phyloP scores from a whole-genome alignment of 2,329 filamentous ascomycete genomes.

The Coniochaeta ligniaria region DNA sequence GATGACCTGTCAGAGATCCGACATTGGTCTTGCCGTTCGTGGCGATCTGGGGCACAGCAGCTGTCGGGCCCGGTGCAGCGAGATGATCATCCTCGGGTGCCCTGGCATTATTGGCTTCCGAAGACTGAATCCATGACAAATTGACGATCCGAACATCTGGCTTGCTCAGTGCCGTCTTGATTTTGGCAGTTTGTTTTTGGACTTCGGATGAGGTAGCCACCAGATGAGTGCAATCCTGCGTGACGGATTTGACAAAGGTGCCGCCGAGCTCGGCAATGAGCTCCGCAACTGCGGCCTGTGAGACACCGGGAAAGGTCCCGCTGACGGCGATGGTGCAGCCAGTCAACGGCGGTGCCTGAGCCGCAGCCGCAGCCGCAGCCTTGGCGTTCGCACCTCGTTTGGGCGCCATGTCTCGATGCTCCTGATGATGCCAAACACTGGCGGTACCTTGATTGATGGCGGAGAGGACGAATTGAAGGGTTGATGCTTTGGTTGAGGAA shows the following conservation, averaged over 20 bases:
- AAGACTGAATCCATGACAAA: constrained; percentile 57
- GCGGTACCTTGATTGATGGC: too few relatives aligned
- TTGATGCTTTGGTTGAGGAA: too few relatives aligned
- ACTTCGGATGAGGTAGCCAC: constrained; percentile 48
- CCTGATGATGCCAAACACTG: too few relatives aligned
- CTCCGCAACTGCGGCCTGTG: constrained; percentile 41
- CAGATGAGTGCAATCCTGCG: constrained; percentile 46
- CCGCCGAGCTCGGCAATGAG: constrained; percentile 43
- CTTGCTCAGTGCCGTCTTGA: constrained; percentile 36
- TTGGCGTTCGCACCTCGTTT: not conserved
- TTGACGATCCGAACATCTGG: constrained; percentile 45
- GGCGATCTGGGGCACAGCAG: constrained; percentile 4
- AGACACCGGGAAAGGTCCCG: constrained; percentile 49
- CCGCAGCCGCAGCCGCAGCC: constrained; percentile 4
- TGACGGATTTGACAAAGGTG: constrained; percentile 36
- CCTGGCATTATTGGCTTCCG: constrained; percentile 31
- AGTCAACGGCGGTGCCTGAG: constrained; percentile 27
- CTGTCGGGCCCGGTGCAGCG: not conserved
- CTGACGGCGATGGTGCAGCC: constrained; percentile 48
- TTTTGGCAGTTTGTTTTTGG: constrained; percentile 41
- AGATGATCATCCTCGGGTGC: constrained; percentile 21
- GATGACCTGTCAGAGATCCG: not conserved
- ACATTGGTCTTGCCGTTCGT: not conserved
- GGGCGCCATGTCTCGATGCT: not conserved
- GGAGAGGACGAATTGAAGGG: too few relatives aligned